These are phyloP conservation scores for Ophiobolus disseminans DNA, from an alignment of 2,329 filamentous ascomycete genomes.

Conservation along the genomic window DNA sequence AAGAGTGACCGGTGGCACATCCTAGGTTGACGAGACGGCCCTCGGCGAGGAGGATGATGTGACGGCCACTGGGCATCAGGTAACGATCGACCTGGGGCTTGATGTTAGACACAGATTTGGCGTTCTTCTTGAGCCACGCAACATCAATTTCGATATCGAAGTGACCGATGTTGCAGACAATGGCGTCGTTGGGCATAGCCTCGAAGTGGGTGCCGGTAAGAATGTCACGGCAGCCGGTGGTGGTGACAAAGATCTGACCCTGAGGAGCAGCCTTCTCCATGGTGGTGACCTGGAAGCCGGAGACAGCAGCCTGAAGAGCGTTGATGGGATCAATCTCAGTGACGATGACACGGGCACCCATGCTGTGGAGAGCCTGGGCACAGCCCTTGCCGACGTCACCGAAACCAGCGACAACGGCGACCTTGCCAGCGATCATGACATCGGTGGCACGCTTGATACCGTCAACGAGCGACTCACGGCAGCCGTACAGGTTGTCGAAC, in stretches of 20 bases:
- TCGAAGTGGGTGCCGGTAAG: conserved; percentile 91
- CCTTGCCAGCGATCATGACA: conserved; percentile 99
- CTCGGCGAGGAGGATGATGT: conserved; percentile 98
- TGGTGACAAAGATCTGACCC: conserved; percentile 99
- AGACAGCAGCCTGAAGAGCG: conserved; percentile 97
- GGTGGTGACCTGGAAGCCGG: conserved; percentile 93
- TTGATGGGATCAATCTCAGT: conserved; percentile 99
- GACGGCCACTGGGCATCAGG: conserved; percentile 88
- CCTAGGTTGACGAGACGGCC: conserved; percentile 99
- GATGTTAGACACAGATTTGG: conserved; percentile 93
- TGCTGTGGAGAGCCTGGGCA: conserved; percentile 91
- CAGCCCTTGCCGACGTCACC: conserved; percentile 99
- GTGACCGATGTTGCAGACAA: conserved; percentile 99
- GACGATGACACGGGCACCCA: conserved; percentile 95
- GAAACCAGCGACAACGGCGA: conserved; percentile 95
- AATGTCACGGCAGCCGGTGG: conserved; percentile 98
- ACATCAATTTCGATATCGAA: conserved; percentile 99
- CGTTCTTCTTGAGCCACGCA: conserved; percentile 98
- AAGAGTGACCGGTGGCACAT: conserved; percentile 98
- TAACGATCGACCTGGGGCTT: conserved; percentile 99
- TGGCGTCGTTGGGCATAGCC: conserved; percentile 94
- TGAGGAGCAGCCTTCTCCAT: conserved; percentile 93
- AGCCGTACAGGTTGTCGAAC: conserved; percentile 99
- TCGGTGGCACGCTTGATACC: conserved; percentile 99
- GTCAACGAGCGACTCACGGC: conserved; percentile 97